Evolutionary conservation across 495 filamentous ascomycete genomes (phyloP), one percentile per base, ranked within the genome.

Genomic region (Cladorrhinum samala): DNA sequence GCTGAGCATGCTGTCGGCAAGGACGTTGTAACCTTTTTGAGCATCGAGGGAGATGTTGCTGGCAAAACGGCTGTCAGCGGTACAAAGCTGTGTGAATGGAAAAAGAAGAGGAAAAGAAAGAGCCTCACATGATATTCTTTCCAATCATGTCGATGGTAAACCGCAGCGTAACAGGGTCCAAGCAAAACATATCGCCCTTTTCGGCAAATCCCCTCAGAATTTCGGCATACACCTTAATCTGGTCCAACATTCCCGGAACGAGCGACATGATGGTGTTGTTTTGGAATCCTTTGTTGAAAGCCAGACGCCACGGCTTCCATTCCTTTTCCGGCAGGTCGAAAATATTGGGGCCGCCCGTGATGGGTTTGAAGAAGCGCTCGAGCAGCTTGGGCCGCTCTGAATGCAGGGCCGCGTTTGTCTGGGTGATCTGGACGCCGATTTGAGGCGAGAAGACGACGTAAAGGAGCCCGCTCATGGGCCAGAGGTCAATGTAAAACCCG

Each of bases 201-300:
- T 46, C 21, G 2, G 67, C 71, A 20, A 59, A 55, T 40, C 60
- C 49, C 43, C 52, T 37, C 9, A 78, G 60, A 13, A 55, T 57
- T 1, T 71, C 57, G 13, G 27, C 50, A 46, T 74, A 77, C 8
- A 71, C 57, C 8, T 53, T 23, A 1, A 57, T 55, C 47, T 77
- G 69, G 9, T 77, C 69, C 5, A 76, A 49, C 43, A 79, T 71
- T 16, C 56, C 41, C 6, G 72, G 69, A 0, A 73, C 62, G 19
- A 77, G 55, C 3, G 58, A 63, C 42, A 72, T 60, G 4, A 79
- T 56, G 53, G 77, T 65, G 27, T 57, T 65, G 1, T 55, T 52
- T 13, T 57, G 60, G 59, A 80, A 79, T 6, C 74, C 76, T 3
- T 73, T 72, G 56, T 72, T 79, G 59, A 77, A 77, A 4, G 70